Evolutionary conservation across 2,329 filamentous ascomycete species (phyloP), one percentile per base, ranked within the genome.

Genomic region (Neopestalotiopsis clavispora): DNA sequence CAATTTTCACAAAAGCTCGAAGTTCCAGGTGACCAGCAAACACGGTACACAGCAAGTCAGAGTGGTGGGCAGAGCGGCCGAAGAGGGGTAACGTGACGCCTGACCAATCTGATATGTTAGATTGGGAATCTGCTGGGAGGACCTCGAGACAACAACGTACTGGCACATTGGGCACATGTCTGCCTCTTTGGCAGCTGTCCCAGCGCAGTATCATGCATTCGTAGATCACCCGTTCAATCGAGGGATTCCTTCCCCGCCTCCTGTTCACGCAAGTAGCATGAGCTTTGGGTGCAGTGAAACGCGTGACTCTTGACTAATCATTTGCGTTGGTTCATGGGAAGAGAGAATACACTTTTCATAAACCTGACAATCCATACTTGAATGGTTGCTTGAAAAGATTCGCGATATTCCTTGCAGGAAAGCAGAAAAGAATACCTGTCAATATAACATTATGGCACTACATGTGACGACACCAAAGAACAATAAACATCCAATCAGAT

Each of bases 31-130:
- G 57, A 59, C 23, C 28, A 20, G 20, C 45, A 59, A 10, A 34
- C 34, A 10, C 57, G 57, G 30, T 28, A 30, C 6, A 17, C 13
- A 30, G 57, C 3, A 59, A 14, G 57, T 34, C 57, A 10, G 30
- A 59, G 17, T 23, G 57, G 42, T 52, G 20, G 45, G n/a, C 10
- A 59, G 12, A 59, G 30, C 14, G 57, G 57, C 45, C 57, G 23
- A 59, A 4, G 57, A 59, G 28, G 57, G 57, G 57, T 34, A 28
- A 59, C 57, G 57, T 59, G 57, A 59, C 57, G 17, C 23, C 20
- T 34, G 10, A 30, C 20, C 57, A 30, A 59, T 59, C 57, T 59
- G 57, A 59, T 32, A 20, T 40, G 57, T 30, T 14, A 34, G 20
- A 40, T 40, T 7, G 30, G 59, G 34, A 62, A 62, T n/a, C 17